A percentile compares a stretch with the other conserved stretches of the same genome.
phyloP scores from a whole-genome alignment of 345 rosid genomes.

The Populus alba region DNA sequence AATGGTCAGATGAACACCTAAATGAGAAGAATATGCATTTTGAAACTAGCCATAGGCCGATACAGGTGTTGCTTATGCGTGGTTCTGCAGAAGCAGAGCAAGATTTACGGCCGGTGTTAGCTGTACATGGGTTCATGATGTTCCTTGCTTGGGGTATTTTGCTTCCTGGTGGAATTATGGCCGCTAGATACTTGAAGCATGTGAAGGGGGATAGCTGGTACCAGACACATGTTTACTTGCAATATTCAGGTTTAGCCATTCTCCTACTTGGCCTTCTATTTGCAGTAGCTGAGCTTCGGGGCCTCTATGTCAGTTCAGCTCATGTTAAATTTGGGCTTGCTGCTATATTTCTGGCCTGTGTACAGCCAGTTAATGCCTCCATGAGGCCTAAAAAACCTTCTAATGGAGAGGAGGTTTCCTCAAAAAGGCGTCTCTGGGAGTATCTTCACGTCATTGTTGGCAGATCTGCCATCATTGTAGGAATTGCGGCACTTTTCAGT shows the following conservation, averaged over 20 bases:
- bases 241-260: slow-evolving; percentile 83
- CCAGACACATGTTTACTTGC: slow-evolving; percentile 84
- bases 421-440: slow-evolving; percentile 74
- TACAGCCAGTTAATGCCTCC: slow-evolving; percentile 80
- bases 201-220: slow-evolving; percentile 96
- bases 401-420: slow-evolving; percentile 50
- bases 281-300: slow-evolving; percentile 87
- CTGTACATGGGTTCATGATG: slow-evolving; percentile 99
- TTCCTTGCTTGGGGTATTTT: slow-evolving; percentile 98
- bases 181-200: slow-evolving; percentile 87
- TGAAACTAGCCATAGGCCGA: slow-evolving; percentile 82
- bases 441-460: slow-evolving; percentile 70
- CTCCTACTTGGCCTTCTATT: slow-evolving; percentile 81
- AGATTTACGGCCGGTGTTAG: slow-evolving; percentile 81
- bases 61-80: slow-evolving; percentile 63
- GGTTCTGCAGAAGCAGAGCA: slow-evolving; percentile 95
- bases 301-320: slow-evolving; percentile 57
- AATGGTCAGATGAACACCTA: slow-evolving; percentile 67
- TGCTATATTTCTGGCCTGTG: slow-evolving; percentile 68
- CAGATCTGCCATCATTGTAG: slow-evolving; percentile 55
- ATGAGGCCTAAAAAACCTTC: slow-evolving; percentile 70
- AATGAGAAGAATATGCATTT: slow-evolving; percentile 94
- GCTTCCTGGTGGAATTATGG: slow-evolving; percentile 84
- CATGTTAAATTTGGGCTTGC: slow-evolving; percentile 83
- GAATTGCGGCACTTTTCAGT: slow-evolving; percentile 65